Base-by-base conservation (phyloP, 257 asterid species). In the Solanum gandarillasii region DNA sequence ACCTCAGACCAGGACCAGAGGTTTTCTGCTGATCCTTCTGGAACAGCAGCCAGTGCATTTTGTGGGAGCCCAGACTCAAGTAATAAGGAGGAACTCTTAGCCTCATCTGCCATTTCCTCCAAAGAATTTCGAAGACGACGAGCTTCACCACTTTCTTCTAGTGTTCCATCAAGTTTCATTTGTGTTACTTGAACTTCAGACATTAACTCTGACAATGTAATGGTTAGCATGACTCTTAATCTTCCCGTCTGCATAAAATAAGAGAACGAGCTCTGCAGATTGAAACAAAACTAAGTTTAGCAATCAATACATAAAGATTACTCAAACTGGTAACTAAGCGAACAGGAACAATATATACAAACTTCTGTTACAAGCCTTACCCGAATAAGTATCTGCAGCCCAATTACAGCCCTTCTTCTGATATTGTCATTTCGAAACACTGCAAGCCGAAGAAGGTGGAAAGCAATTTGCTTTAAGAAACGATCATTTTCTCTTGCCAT, bases 401-500 rank as follows among this genome's bases (percentile, higher is more conserved):
- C 99, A 92, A 95, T 31, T 85, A 97, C 99, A 85, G 99, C 98
- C 89, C 97, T 92, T 89, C 88, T 97, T 91, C 99, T 94, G 79
- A 96, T 89, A 93, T 94, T 95, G 79, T 91, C 98, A 84, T 97
- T 97, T 82, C 96, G 94, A 88, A 95, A 97, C 89, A 96, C 99
- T 84, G 98, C 98, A 87, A 96, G 99, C 25, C 99, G 98, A 78
- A 97, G 99, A 90, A 97, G 95, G 92, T 97, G 98, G 91, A 97
- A 97, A 86, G 99, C 92, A 89, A 96, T 96, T 91, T 97, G 99
- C 95, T 97, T 97, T 76, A 97, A 90, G 90, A 97, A 97, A 32
- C 99, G 98, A 76, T 97, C 99, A 87, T 97, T 97, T 91, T 97
- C 99, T 94, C 99, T 94, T 14, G 99, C 98, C 99, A 97, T 96